These are phyloP conservation scores for Trichoderma sp. DNA, from an alignment of 2,329 filamentous ascomycete genomes.

Conservation along the genomic window DNA sequence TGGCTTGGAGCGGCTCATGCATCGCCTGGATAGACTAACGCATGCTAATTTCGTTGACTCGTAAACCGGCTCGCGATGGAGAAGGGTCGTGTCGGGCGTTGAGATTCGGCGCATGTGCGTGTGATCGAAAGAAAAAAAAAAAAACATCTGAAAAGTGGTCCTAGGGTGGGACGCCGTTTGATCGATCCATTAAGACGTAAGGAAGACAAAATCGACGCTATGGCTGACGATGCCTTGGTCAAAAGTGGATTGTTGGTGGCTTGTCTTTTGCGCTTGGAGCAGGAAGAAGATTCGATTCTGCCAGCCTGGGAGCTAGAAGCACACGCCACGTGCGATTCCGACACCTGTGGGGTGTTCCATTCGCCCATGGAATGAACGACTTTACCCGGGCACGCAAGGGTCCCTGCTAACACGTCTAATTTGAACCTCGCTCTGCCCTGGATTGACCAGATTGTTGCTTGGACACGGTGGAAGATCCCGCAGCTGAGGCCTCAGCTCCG, in stretches of 20 bases:
- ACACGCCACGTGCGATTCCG: constrained; percentile 23
- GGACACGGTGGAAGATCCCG: not conserved
- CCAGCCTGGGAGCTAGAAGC: constrained; percentile 18
- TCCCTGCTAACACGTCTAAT: not conserved
- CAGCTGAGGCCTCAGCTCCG: not conserved
- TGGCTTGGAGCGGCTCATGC: not conserved
- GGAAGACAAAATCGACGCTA: constrained; percentile 17
- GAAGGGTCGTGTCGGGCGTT: constrained; percentile 15
- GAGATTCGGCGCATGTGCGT: constrained; percentile 16
- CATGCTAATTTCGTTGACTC: constrained; percentile 25
- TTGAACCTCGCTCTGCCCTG: not conserved
- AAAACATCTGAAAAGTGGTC: constrained; percentile 19
- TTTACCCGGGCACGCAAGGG: constrained; percentile 15
- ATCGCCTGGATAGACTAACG: constrained; percentile 8
- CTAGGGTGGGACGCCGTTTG: constrained; percentile 20
- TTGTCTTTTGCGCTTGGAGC: constrained; percentile 3
- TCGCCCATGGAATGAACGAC: constrained; percentile 1
- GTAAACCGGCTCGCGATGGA: constrained; percentile 19
- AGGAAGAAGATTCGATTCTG: constrained; percentile 23
- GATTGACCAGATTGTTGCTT: not conserved
- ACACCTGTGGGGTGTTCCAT: constrained; percentile 19
- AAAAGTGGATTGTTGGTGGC: constrained; percentile 10
- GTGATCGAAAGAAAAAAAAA: constrained; percentile 21
- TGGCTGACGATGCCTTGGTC: constrained; percentile 2
- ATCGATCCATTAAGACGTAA: constrained; percentile 10